A percentile compares a stretch with the other conserved stretches of the same genome.
Evolutionary conservation across 768 basidiomycete genomes (phyloP).

Genomic region (Xerocomellus dryophilus): DNA sequence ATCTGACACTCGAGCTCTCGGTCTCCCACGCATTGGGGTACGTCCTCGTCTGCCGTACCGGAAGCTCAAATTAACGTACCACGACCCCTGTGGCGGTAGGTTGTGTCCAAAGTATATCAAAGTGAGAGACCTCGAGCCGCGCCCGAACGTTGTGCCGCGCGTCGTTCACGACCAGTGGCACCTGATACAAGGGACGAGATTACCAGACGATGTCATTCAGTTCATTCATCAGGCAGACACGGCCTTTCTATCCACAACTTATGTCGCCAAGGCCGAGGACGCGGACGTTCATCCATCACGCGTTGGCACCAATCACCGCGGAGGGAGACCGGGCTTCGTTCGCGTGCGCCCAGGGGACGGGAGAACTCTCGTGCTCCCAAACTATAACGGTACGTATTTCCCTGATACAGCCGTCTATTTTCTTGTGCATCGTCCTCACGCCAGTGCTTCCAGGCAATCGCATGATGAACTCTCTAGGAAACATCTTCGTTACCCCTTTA

Average conservation of each 20-base stretch:
- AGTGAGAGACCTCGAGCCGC: slow-evolving; percentile 44
- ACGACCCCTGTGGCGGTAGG: slow-evolving; percentile 26
- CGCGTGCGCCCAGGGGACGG: slow-evolving; percentile 56
- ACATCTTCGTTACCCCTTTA: slow-evolving; percentile 53
- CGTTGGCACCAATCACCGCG: slow-evolving; percentile 61
- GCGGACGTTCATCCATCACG: slow-evolving; percentile 49
- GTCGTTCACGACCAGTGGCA: slow-evolving; percentile 34
- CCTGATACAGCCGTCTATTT: background rate
- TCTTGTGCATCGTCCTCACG: background rate
- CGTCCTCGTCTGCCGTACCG: slow-evolving; percentile 10
- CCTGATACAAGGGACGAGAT: slow-evolving; percentile 36
- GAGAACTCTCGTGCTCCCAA: slow-evolving; percentile 55
- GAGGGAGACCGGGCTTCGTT: slow-evolving; percentile 59
- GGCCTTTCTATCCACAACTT: slow-evolving; percentile 54
- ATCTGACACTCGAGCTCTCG: slow-evolving; percentile 37
- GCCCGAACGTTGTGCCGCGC: slow-evolving; percentile 35
- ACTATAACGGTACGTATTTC: slow-evolving; percentile 47
- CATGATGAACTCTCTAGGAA: slow-evolving; percentile 61
- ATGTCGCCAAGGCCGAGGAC: slow-evolving; percentile 40
- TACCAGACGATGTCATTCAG: slow-evolving; percentile 48
- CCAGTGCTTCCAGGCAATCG: slow-evolving; percentile 46
- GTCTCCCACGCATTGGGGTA: slow-evolving; percentile 63
- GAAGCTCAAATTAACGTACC: background rate
- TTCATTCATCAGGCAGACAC: slow-evolving; percentile 52
- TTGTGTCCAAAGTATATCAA: slow-evolving; percentile 69